Base-by-base conservation (phyloP, 108 stramenopile species). In the Pinguiococcus pyrenoidosus region DNA sequence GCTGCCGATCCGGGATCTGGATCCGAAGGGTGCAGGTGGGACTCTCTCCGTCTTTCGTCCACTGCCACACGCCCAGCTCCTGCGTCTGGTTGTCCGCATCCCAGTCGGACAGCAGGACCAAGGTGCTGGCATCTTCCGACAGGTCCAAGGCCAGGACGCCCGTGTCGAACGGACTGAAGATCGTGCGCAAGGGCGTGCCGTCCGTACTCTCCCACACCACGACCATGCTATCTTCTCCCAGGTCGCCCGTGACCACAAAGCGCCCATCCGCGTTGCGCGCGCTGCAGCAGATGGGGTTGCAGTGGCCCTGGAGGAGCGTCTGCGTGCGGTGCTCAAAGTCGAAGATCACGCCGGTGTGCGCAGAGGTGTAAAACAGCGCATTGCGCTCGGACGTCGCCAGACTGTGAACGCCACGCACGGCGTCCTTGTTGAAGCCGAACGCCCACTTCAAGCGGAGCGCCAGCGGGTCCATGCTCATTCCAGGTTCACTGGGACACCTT, bases 201-300 rank as follows among this genome's bases (percentile, higher is more conserved):
- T 74, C 51, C 9, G 27, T 8, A 1, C 45, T 29, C 20, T 77
- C 74, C 76, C 76, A 77, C 2, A 77, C 69, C 1, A 77, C 73
- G 17, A 77, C 38, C 59, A 77, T 62, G 20, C 52, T 51, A 30
- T 77, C 76, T 1, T 27, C 26, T 3, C 76, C 76, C 2, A 56
- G 40, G 46, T 77, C 76, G 12, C 64, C 74, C 0, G 76, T 77
- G 12, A 46, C 74, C 8, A 75, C 61, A 74, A 74, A 77, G 14
- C 68, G 68, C 51, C 73, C 73, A 54, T 71, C 64, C 0, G 43
- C 23, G 29, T 59, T 66, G 4, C 71, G 53, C 2, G 66, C 69
- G 23, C 60, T 51, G 29, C 40, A 28, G 5, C 51, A 27, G 34
- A 75, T 75, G 4, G 56, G 44, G 20, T 72, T 73, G 48, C 74